Evolutionary conservation across 2,329 filamentous ascomycete genomes (phyloP).

Genomic region (Ceratocystis alfenasii): DNA sequence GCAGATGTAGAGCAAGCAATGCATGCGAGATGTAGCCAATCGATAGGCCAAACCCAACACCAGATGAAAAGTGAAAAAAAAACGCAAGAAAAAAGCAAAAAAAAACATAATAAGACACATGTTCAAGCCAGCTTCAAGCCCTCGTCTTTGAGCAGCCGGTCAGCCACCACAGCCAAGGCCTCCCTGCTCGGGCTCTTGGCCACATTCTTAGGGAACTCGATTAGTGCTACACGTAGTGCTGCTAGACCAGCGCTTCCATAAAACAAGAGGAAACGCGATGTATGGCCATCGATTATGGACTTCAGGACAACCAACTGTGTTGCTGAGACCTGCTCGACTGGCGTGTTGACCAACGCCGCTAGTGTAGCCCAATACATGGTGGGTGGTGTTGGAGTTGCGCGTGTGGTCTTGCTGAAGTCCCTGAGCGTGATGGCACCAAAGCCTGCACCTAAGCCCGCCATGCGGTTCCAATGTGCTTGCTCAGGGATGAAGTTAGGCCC

Average conservation of each 20-base stretch:
- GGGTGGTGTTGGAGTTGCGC: constrained; percentile 64
- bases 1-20: constrained; percentile 16
- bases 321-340: constrained; percentile 52
- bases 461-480: constrained; percentile 66
- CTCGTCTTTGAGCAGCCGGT: constrained; percentile 40
- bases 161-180: constrained; percentile 42
- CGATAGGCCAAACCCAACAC: neutral
- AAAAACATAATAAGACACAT: neutral
- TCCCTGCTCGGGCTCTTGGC: constrained; percentile 39
- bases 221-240: constrained; percentile 54
- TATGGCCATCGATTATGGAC: constrained; percentile 59
- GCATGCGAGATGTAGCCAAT: neutral
- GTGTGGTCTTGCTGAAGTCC: constrained; percentile 60
- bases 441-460: constrained; percentile 72
- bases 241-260: constrained; percentile 69
- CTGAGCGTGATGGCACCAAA: constrained; percentile 74
- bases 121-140: constrained; percentile 37
- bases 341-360: constrained; percentile 64
- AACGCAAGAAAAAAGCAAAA: constrained; percentile 6
- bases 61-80: constrained; percentile 13
- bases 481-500: constrained; percentile 50
- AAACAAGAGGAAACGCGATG: constrained; percentile 63
- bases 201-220: constrained; percentile 57
- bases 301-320: constrained; percentile 62
- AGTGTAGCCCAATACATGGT: constrained; percentile 73